These are phyloP conservation scores for Rhynchosporium agropyri DNA, from an alignment of 2,329 filamentous ascomycete genomes.

Conservation along the genomic window DNA sequence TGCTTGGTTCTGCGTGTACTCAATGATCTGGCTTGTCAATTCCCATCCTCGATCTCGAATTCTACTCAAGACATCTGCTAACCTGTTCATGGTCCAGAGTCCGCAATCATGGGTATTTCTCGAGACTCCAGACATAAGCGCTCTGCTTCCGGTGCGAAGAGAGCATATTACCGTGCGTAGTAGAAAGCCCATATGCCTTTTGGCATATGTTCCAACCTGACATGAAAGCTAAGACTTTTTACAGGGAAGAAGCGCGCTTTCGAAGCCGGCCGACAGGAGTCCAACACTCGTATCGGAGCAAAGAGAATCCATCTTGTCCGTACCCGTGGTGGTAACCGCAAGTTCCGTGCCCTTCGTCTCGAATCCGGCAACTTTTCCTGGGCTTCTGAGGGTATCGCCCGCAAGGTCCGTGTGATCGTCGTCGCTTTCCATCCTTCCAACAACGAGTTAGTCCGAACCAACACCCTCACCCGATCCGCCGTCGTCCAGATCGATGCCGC, in stretches of 20 bases:
- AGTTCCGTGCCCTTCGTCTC: constrained; percentile 98
- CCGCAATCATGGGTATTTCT: constrained; percentile 98
- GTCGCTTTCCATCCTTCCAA: constrained; percentile 99
- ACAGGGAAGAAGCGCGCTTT: constrained; percentile 95
- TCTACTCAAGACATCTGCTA: constrained; percentile 29
- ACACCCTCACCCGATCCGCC: constrained; percentile 99
- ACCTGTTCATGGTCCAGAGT: constrained; percentile 53
- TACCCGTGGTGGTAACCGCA: constrained; percentile 98
- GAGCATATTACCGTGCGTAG: constrained; percentile 82
- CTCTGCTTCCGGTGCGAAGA: constrained; percentile 98
- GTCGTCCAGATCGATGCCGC: constrained; percentile 98
- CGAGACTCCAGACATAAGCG: constrained; percentile 99
- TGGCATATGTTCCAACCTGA: constrained; percentile 74
- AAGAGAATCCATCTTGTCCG: constrained; percentile 97
- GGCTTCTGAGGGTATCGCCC: constrained; percentile 96
- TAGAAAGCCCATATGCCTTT: constrained; percentile 68
- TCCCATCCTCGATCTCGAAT: background rate
- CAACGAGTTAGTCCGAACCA: constrained; percentile 99
- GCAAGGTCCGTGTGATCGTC: constrained; percentile 98
- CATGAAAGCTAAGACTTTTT: constrained; percentile 51
- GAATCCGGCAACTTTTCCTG: constrained; percentile 99
- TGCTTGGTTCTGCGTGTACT: constrained; percentile 16
- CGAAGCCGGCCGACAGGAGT: constrained; percentile 99
- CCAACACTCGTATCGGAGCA: constrained; percentile 98
- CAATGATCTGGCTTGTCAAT: constrained; percentile 8